Evolutionary conservation across 768 basidiomycete genomes (phyloP).

Genomic region (Agrocybe praecox): DNA sequence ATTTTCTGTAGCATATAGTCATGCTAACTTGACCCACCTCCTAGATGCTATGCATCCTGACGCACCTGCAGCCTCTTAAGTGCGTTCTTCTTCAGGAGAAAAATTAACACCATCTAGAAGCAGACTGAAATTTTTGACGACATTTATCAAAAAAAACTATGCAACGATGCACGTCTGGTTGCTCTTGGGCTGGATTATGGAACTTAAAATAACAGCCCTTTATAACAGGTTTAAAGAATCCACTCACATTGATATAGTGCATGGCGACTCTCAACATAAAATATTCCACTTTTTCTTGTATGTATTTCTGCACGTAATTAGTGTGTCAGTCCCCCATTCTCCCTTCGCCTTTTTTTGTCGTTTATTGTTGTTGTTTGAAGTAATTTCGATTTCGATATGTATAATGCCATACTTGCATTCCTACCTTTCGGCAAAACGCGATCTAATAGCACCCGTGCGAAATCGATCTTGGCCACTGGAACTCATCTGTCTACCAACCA

Average conservation of each 20-base stretch:
- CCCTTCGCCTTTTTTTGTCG: not conserved
- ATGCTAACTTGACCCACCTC: not conserved
- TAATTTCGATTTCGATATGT: not conserved
- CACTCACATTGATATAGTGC: not conserved
- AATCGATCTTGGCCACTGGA: constrained; percentile 55
- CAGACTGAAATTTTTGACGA: not conserved
- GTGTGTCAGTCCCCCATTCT: not conserved
- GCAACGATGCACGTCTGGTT: not conserved
- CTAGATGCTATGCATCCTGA: constrained; percentile 51
- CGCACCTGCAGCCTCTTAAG: constrained; percentile 12
- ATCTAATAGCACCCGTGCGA: constrained; percentile 56
- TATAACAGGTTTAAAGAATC: constrained; percentile 9
- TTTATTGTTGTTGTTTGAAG: not conserved
- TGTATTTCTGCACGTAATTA: not conserved
- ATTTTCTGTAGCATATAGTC: not conserved
- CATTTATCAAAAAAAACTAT: constrained; percentile 1
- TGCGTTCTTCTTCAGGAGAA: not conserved
- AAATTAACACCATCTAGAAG: not conserved
- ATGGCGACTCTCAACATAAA: not conserved
- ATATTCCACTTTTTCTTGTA: constrained; percentile 1
- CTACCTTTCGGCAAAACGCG: constrained; percentile 43
- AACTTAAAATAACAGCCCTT: too few relatives aligned
- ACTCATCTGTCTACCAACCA: constrained; percentile 18
- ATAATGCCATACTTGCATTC: not conserved
- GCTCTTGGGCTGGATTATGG: too few relatives aligned